A percentile compares a stretch with the other conserved stretches of the same genome.
phyloP scores from a whole-genome alignment of 192 early-diverging fungal species.

The Coemansia pectinata region DNA sequence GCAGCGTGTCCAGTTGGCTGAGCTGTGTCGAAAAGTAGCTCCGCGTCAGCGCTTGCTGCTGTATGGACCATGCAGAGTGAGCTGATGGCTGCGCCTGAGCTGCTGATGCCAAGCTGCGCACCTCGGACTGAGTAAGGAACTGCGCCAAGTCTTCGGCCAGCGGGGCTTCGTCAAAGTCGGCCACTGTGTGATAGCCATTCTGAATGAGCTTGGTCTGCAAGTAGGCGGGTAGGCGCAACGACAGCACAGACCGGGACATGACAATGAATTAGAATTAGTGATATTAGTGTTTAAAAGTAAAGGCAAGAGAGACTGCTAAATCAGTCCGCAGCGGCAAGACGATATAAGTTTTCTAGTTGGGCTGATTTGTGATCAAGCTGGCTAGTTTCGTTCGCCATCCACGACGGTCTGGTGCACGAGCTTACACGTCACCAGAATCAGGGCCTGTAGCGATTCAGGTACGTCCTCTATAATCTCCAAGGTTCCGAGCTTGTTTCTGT shows the following conservation, averaged over 20 bases:
- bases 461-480: slow-evolving; percentile 8
- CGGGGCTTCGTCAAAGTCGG: slow-evolving; percentile 22
- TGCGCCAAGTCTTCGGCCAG: background rate
- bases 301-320: background rate
- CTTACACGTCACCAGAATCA: slow-evolving; percentile 14
- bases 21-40: slow-evolving; percentile 17
- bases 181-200: slow-evolving; percentile 23
- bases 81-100: background rate
- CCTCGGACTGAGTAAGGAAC: slow-evolving; percentile 2
- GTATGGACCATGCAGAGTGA: slow-evolving; percentile 12
- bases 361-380: background rate
- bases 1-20: slow-evolving; percentile 16
- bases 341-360: no score
- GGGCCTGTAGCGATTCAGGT: slow-evolving; percentile 9
- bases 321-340: background rate
- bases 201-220: slow-evolving; percentile 13
- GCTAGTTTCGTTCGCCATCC: background rate
- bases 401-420: slow-evolving; percentile 11
- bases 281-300: background rate
- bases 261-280: background rate
- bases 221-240: slow-evolving; percentile 14
- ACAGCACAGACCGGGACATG: slow-evolving; percentile 28
- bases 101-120: background rate
- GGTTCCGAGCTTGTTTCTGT: background rate
- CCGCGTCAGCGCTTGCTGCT: slow-evolving; percentile 9